These are phyloP conservation scores for Pseudogymnoascus sp. DNA, from an alignment of 2,329 filamentous ascomycete genomes.

Conservation along the genomic window DNA sequence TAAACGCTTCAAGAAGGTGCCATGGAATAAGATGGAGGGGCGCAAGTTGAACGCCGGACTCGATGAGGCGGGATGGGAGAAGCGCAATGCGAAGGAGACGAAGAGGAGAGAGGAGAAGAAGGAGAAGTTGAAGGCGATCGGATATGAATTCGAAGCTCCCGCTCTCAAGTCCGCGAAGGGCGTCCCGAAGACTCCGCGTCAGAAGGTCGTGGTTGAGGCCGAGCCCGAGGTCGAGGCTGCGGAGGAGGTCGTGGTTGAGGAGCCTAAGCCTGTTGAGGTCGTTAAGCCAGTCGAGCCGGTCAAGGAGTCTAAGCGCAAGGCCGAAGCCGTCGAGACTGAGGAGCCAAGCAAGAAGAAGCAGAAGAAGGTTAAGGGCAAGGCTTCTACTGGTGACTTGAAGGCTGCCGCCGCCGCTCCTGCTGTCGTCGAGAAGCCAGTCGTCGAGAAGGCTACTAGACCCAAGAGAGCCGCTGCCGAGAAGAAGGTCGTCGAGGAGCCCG, in stretches of 20 bases:
- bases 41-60: conserved; percentile 66
- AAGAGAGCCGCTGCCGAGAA: conserved; percentile 18
- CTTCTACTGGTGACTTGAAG: conserved; percentile 15
- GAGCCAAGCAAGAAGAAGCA: conserved; percentile 14
- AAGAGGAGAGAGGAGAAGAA: conserved; percentile 62
- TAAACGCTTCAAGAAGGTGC: conserved; percentile 79
- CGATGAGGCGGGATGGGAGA: conserved; percentile 71
- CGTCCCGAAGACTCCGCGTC: conserved; percentile 39
- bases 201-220: conserved; percentile 20
- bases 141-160: conserved; percentile 76
- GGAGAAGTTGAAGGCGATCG: conserved; percentile 70
- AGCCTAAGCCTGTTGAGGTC: conserved; percentile 18
- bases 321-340: conserved; percentile 20
- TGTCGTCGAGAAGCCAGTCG: conserved; percentile 35
- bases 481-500: conserved; percentile 27
- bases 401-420: neutral
- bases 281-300: conserved; percentile 24
- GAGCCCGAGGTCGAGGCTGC: conserved; percentile 20
- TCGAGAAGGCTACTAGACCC: conserved; percentile 20
- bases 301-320: conserved; percentile 27
- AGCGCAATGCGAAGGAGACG: conserved; percentile 67
- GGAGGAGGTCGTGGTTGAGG: conserved; percentile 28
- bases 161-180: conserved; percentile 58
- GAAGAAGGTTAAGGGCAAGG: conserved; percentile 23
- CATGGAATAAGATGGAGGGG: conserved; percentile 81